Evolutionary conservation across 2,329 filamentous ascomycete species (phyloP).

Genomic region (Scorias spongiosa): DNA sequence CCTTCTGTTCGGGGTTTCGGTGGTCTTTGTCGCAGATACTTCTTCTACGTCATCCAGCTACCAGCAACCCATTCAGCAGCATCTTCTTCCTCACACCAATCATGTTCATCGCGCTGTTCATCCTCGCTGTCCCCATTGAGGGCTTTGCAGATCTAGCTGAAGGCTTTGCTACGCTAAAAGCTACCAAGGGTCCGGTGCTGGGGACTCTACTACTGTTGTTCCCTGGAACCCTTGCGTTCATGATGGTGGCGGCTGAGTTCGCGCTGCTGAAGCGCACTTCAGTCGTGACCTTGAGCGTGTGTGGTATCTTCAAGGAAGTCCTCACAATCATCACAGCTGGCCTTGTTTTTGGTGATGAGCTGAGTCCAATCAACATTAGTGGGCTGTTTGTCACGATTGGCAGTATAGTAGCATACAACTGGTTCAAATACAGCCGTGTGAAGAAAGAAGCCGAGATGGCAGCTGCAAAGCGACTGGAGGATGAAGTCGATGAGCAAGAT

Average conservation of each 20-base stretch:
- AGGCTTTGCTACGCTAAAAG: slow-evolving; percentile 48
- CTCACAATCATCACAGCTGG: slow-evolving; percentile 85
- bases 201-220: slow-evolving; percentile 68
- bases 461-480: slow-evolving; percentile 19
- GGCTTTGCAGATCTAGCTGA: slow-evolving; percentile 53
- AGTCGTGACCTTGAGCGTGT: slow-evolving; percentile 90
- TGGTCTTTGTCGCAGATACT: slow-evolving; percentile 98
- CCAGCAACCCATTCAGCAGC: slow-evolving; percentile 88
- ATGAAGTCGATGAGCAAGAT: no score
- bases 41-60: slow-evolving; percentile 82
- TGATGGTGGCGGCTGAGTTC: slow-evolving; percentile 95
- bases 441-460: slow-evolving; percentile 50
- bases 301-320: slow-evolving; percentile 97
- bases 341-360: slow-evolving; percentile 71
- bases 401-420: slow-evolving; percentile 84
- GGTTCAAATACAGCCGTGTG: slow-evolving; percentile 87
- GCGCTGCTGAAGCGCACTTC: slow-evolving; percentile 87
- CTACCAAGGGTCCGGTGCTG: slow-evolving; percentile 50
- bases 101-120: slow-evolving; percentile 75
- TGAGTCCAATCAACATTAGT: slow-evolving; percentile 75
- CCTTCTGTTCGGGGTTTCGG: slow-evolving; percentile 90
- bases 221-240: slow-evolving; percentile 78
- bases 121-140: slow-evolving; percentile 75
- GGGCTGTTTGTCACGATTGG: slow-evolving; percentile 77
- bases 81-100: slow-evolving; percentile 96